These are phyloP conservation scores for Anthracocystis walkeri DNA, from an alignment of 1,284 basidiomycete species.

Conservation along the genomic window DNA sequence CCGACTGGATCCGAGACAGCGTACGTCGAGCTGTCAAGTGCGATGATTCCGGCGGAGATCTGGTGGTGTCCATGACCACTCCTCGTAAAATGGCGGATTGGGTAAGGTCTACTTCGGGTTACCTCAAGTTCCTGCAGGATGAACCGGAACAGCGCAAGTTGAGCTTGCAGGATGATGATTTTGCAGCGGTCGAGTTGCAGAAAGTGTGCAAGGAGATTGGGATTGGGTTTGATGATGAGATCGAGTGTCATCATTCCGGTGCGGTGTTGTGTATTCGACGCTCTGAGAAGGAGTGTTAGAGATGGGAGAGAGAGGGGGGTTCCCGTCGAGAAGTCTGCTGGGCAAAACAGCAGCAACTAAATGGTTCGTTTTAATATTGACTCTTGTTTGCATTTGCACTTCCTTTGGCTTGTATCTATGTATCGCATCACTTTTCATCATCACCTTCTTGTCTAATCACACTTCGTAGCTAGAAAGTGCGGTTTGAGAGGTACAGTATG, in stretches of 20 bases:
- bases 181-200: constrained; percentile 37
- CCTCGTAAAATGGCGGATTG: constrained; percentile 46
- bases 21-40: constrained; percentile 33
- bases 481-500: background rate
- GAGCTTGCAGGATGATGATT: constrained; percentile 39
- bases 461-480: no score
- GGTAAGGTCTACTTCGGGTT: constrained; percentile 40
- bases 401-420: no score
- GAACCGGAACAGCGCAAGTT: constrained; percentile 35
- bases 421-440: no score
- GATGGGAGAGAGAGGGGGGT: no score
- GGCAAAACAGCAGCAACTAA: no score
- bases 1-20: constrained; percentile 28
- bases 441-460: no score
- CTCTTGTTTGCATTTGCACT: no score
- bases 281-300: constrained; percentile 13
- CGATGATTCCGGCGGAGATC: constrained; percentile 38
- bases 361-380: no score
- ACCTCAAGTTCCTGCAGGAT: constrained; percentile 36
- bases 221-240: constrained; percentile 37
- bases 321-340: no score
- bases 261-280: constrained; percentile 38
- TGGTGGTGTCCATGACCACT: constrained; percentile 38
- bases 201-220: constrained; percentile 33
- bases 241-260: constrained; percentile 45